Evolutionary conservation across 768 basidiomycete species (phyloP), one percentile per base, ranked within the genome.

Genomic region (Clitopilus hobsonii): DNA sequence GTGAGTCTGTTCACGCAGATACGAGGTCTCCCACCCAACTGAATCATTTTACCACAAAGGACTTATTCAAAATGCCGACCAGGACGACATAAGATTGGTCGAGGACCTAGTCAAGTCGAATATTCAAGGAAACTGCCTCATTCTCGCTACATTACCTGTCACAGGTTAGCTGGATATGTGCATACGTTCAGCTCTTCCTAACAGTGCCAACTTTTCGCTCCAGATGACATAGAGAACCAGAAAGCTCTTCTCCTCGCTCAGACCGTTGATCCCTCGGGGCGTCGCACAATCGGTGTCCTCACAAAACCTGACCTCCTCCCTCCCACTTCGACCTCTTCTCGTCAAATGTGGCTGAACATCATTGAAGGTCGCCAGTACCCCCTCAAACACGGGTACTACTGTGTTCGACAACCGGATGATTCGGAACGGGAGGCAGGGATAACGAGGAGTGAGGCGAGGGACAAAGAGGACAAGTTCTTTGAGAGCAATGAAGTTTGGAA

Each of bases 211-310:
- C n/a, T 22, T n/a, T n/a, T n/a, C n/a, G 13, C 32, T 10, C 13
- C 45, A 84, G 83, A 81, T 51, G 84, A 85, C 55, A 77, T 82
- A 50, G 77, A 84, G 58, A 85, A 83, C 58, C 82, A 83, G 61
- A 78, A 76, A 54, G 83, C 84, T 0, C 69, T 76, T 7, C 67
- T 69, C 1, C 71, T 84, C 2, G 83, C 82, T 1, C 66, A 65
- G 1, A 63, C 74, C 26, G 74, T 63, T 27, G 83, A 84, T 60
- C 74, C 74, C 0, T 58, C 68, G 0, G 81, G 83, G 3, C 59
- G 61, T 16, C 70, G 83, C 6, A 85, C 81, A 0, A 81, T 84
- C 47, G 84, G 83, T 75, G 82, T 85, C 2, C 66, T 84, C 32
- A 83, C 81, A 2, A 83, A 84, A 64, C 75, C 78, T 0, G 82